Evolutionary conservation across 2,329 filamentous ascomycete species (phyloP), one percentile per base, ranked within the genome.

Genomic region (Bipolaris oryzae): DNA sequence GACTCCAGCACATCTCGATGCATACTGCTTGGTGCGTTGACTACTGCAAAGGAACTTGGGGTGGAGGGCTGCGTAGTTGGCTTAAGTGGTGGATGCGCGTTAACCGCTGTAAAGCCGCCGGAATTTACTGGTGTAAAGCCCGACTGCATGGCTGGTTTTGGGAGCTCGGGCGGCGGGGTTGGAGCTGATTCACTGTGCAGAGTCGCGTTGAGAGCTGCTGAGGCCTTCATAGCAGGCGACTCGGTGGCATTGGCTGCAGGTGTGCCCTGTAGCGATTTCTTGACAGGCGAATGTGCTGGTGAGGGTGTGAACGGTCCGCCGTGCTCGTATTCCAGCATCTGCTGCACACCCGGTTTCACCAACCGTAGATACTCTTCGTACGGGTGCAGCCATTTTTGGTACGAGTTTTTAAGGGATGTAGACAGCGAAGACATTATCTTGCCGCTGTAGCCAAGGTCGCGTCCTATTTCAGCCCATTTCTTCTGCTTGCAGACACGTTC

Each of bases 371-470:
- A 99, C 61, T 98, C 92, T 76, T 99, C 95, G 69, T 98, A 99
- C 0, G 95, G 95, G 71, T 92, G 91, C 3, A 99, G 87, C 91
- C 95, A 99, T 78, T 94, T 89, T 75, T 96, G 92, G 69, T 96
- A 99, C 0, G 95, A 98, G 76, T 99, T 99, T 76, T 98, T 99
- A 39, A 99, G 84, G 5, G 95, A 98, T 0, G 95, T 99, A 5
- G 95, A 99, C 44, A 99, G 81, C 7, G 95, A 98, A 2, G 94
- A 98, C 95, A 99, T 99, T 62, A 99, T 99, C 81, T 99, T 99
- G 73, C 95, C 95, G 73, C 94, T 98, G 78, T 99, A 99, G 52
- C 95, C 95, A 45, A 99, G 80, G 74, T 98, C 95, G 70, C 95
- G 88, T 33, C 95, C 95, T 67, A 99, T 98, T 76, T 99, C 95